These are phyloP conservation scores for Eucalyptus melliodora DNA, from an alignment of 345 rosid genomes.

Conservation along the genomic window DNA sequence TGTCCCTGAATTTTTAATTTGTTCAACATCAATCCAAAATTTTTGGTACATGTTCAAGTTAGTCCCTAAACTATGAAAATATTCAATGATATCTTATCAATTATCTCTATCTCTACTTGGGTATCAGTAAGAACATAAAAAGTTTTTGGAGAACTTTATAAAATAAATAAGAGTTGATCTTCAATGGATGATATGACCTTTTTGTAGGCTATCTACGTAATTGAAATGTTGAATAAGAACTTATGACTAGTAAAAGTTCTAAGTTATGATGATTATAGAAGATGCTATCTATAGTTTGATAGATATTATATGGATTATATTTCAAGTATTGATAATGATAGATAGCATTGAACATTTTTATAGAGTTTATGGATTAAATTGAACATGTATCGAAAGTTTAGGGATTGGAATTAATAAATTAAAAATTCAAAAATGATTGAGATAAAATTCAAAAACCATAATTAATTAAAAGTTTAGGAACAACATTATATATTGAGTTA, in stretches of 20 bases:
- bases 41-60: background rate
- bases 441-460: background rate
- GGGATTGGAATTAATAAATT: background rate
- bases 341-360: background rate
- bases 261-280: background rate
- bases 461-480: background rate
- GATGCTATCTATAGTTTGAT: background rate
- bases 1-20: background rate
- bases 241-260: background rate
- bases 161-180: background rate
- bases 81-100: background rate
- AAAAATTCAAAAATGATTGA: background rate
- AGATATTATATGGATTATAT: background rate
- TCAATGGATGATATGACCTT: background rate
- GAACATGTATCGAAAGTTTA: background rate
- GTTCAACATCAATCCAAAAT: accelerated
- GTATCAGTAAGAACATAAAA: background rate
- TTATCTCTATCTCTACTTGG: background rate
- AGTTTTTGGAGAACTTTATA: background rate
- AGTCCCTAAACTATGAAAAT: accelerated
- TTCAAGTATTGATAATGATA: background rate
- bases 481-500: accelerated
- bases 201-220: background rate
- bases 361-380: background rate
- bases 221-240: background rate